These are phyloP conservation scores for Alternaria atra DNA, from an alignment of 2,329 filamentous ascomycete genomes.

Conservation along the genomic window DNA sequence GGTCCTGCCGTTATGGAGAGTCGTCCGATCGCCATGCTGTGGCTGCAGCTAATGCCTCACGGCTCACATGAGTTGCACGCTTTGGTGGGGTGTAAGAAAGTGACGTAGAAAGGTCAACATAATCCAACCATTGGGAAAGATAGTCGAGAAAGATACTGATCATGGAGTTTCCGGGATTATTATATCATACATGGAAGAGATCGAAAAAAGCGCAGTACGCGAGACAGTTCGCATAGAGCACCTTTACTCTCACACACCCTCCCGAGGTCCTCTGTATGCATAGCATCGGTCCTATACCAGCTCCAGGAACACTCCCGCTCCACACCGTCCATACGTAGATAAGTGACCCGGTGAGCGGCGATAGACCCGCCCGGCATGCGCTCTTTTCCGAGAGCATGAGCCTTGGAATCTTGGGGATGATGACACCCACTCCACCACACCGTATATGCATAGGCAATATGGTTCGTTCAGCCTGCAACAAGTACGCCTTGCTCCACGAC, in stretches of 20 bases:
- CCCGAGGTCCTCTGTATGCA: background rate
- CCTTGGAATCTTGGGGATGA: constrained; percentile 1
- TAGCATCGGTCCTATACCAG: constrained; percentile 12
- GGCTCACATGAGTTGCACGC: background rate
- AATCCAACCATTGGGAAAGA: background rate
- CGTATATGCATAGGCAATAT: background rate
- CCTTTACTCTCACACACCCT: background rate
- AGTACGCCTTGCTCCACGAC: constrained; percentile 4
- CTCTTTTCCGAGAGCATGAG: constrained; percentile 13
- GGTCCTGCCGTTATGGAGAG: background rate
- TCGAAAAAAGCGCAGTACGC: background rate
- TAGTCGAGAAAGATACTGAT: background rate
- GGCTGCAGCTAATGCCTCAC: constrained; percentile 8
- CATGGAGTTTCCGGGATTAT: background rate
- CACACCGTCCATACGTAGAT: background rate
- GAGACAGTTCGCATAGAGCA: constrained; percentile 13
- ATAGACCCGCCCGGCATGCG: constrained; percentile 10
- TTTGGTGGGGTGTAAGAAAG: background rate
- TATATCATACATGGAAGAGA: background rate
- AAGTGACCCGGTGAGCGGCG: constrained; percentile 3
- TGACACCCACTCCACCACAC: constrained; percentile 1
- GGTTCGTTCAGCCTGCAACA: constrained; percentile 8
- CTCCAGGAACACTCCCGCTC: constrained; percentile 1
- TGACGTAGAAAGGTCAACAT: background rate
- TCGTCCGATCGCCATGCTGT: constrained; percentile 7